These are phyloP conservation scores for Russula earlei DNA, from an alignment of 768 basidiomycete genomes.

Conservation along the genomic window DNA sequence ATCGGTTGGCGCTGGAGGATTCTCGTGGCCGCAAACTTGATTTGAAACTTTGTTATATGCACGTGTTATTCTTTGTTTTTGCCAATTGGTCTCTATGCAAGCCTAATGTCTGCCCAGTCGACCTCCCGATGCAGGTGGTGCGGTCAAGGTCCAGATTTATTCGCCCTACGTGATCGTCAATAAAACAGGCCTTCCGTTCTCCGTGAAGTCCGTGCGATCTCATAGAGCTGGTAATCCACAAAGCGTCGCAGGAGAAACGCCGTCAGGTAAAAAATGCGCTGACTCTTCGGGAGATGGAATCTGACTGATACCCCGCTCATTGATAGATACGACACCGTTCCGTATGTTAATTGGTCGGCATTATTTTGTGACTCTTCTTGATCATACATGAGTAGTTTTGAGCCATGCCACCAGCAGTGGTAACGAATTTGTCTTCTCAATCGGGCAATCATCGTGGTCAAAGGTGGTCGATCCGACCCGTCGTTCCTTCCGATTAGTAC, in stretches of 20 bases:
- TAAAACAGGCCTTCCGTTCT: constrained; percentile 83
- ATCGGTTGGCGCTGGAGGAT: constrained; percentile 63
- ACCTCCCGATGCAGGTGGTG: constrained; percentile 85
- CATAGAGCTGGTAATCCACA: constrained; percentile 53
- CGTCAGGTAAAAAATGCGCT: constrained; percentile 37
- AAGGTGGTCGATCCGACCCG: constrained; percentile 38
- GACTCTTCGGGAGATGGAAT: neutral
- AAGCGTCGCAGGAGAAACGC: constrained; percentile 78
- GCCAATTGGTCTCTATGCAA: neutral
- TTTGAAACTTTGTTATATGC: constrained; percentile 87
- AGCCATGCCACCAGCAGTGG: constrained; percentile 75
- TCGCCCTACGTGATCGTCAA: constrained; percentile 86
- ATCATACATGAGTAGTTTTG: constrained; percentile 46
- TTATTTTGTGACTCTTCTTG: neutral
- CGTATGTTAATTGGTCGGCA: constrained; percentile 41
- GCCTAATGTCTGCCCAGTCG: constrained; percentile 34
- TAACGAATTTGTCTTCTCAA: constrained; percentile 72
- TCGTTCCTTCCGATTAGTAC: neutral
- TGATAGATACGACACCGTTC: constrained; percentile 56
- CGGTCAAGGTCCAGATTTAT: constrained; percentile 93
- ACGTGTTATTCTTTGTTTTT: constrained; percentile 26
- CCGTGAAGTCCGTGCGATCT: constrained; percentile 53
- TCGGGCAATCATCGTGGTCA: constrained; percentile 85
- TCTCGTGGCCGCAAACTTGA: constrained; percentile 64
- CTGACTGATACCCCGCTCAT: neutral